Conservation (phyloP, 2,329 filamentous ascomycete genomes). For the Chrysoporthe puriensis region DNA sequence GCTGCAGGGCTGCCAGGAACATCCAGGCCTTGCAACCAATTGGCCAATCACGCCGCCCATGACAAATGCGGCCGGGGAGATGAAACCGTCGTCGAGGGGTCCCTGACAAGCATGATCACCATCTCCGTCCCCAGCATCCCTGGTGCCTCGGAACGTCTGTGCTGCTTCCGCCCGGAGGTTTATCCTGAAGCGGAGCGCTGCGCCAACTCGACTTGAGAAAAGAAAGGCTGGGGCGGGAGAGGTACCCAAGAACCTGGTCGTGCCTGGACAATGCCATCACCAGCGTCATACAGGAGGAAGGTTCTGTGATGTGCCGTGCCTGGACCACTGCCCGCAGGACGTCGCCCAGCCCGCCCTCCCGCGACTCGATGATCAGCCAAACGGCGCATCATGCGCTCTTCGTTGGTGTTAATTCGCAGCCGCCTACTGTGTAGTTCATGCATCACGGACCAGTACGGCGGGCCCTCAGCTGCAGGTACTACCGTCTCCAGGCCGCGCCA, state of each 20-base stretch:
- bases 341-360: not conserved
- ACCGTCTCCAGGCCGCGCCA: too few relatives aligned
- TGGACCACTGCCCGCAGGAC: not conserved
- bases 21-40: not conserved
- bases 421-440: too few relatives aligned
- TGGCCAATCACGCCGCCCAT: slow-evolving; percentile 1
- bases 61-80: not conserved
- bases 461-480: too few relatives aligned
- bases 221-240: not conserved
- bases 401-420: not conserved
- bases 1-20: slow-evolving; percentile 4
- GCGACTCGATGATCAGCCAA: not conserved
- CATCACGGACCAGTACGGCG: too few relatives aligned
- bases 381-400: not conserved
- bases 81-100: not conserved
- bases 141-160: not conserved
- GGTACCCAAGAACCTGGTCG: not conserved
- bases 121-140: not conserved
- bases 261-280: not conserved
- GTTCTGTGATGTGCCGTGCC: too few relatives aligned
- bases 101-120: not conserved
- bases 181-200: not conserved
- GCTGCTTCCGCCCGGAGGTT: slow-evolving; percentile 3
- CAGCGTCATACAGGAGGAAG: not conserved
- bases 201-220: not conserved